phyloP scores from a whole-genome alignment of 192 early-diverging fungal species.

The Nowakowskiella sp. region DNA sequence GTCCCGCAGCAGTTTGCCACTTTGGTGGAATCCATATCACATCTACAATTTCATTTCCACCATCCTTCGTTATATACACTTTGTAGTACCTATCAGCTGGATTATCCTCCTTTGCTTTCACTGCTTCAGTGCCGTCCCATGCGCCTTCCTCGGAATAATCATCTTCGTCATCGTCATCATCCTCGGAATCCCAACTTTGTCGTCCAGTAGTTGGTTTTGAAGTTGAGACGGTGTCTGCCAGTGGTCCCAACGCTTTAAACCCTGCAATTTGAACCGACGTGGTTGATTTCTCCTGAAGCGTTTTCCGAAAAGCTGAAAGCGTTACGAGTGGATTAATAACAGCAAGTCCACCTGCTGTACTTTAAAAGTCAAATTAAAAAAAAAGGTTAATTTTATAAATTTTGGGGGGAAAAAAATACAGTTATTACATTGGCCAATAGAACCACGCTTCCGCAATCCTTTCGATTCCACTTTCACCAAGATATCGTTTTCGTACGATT shows the following conservation, averaged over 20 bases:
- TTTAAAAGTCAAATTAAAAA: no score
- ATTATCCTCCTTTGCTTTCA: not conserved
- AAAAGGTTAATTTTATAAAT: not conserved
- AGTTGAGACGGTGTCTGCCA: no score
- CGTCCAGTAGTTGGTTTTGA: not conserved
- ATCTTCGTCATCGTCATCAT: not conserved
- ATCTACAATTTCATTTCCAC: not conserved
- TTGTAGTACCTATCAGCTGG: not conserved
- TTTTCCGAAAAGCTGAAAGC: no score
- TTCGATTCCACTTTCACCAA: not conserved
- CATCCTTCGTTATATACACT: not conserved
- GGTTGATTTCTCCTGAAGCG: not conserved
- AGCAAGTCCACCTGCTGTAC: not conserved
- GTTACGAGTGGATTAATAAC: not conserved
- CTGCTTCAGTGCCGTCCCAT: not conserved
- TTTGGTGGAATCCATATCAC: not conserved
- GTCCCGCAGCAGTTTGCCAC: not conserved
- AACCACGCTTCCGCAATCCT: not conserved
- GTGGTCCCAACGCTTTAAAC: no score
- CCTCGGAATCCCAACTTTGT: not conserved
- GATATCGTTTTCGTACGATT: not conserved
- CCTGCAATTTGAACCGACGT: not conserved
- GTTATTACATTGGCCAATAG: not conserved
- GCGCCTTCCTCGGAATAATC: not conserved
- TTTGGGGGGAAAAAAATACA: not conserved